These are phyloP conservation scores for Ceratobasidium papillatum DNA, from an alignment of 1,284 basidiomycete genomes.

Conservation along the genomic window DNA sequence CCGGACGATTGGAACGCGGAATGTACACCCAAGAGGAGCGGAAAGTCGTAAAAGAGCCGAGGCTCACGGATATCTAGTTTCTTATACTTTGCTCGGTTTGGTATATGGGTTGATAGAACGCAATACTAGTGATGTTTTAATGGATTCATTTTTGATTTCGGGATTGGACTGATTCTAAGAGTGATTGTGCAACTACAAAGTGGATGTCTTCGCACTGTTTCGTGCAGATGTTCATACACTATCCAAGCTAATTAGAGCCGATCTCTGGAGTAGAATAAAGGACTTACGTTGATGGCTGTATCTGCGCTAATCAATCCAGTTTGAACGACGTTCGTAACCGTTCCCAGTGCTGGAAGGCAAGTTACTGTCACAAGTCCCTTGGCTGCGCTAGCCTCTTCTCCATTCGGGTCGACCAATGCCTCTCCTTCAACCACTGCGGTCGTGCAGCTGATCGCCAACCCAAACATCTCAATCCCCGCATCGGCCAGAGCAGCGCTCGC, in stretches of 20 bases:
- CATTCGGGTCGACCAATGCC: slow-evolving; percentile 81
- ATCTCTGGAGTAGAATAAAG: not conserved
- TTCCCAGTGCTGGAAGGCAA: slow-evolving; percentile 90
- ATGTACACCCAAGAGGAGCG: slow-evolving; percentile 52
- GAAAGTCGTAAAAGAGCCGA: not conserved
- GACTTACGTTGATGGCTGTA: slow-evolving; percentile 64
- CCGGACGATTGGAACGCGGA: slow-evolving; percentile 71
- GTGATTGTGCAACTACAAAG: slow-evolving; percentile 71
- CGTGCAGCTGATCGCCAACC: slow-evolving; percentile 80
- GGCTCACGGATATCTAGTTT: not conserved
- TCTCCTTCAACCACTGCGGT: slow-evolving; percentile 55
- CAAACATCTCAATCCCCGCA: slow-evolving; percentile 88
- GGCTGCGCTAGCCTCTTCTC: slow-evolving; percentile 66
- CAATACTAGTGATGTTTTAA: not conserved
- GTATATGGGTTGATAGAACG: not conserved
- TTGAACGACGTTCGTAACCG: slow-evolving; percentile 83
- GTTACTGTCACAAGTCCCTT: slow-evolving; percentile 75
- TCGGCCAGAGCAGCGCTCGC: slow-evolving; percentile 90
- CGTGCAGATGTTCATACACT: slow-evolving; percentile 75
- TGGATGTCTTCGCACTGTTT: slow-evolving; percentile 77
- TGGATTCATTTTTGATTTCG: slow-evolving; percentile 45
- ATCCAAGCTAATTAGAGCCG: slow-evolving; percentile 12
- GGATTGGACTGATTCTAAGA: slow-evolving; percentile 56
- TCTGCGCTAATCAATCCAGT: slow-evolving; percentile 67
- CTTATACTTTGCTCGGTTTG: not conserved